Conservation (phyloP, 352 stramenopile genomes). For the Pythium utonaiense region DNA sequence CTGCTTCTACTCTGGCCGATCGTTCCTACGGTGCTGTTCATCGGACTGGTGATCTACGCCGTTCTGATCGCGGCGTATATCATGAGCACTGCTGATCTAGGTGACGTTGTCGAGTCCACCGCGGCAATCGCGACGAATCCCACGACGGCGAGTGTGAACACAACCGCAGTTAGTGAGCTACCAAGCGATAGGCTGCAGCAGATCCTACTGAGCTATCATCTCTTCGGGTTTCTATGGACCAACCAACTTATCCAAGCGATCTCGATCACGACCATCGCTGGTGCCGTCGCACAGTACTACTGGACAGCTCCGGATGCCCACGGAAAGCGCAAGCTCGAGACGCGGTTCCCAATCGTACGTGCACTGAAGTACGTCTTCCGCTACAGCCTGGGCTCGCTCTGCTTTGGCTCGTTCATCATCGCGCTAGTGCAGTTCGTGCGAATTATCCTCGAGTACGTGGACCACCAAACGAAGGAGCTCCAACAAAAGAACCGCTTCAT, state of each 20-base stretch:
- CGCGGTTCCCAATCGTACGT: slow-evolving; percentile 55
- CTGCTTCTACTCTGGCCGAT: slow-evolving; percentile 62
- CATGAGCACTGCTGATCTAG: slow-evolving; percentile 53
- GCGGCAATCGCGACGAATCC: slow-evolving; percentile 11
- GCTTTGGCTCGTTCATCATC: slow-evolving; percentile 96
- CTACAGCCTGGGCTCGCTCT: slow-evolving; percentile 94
- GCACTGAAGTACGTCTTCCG: slow-evolving; percentile 59
- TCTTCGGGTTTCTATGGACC: slow-evolving; percentile 98
- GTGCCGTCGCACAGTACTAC: slow-evolving; percentile 91
- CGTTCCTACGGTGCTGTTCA: slow-evolving; percentile 47
- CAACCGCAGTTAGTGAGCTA: slow-evolving; percentile 23
- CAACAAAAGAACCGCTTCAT: slow-evolving; percentile 72
- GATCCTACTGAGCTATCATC: slow-evolving; percentile 58
- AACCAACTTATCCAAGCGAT: slow-evolving; percentile 95
- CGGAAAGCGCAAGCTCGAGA: slow-evolving; percentile 40
- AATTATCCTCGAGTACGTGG: slow-evolving; percentile 91
- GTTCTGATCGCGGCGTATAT: slow-evolving; percentile 54
- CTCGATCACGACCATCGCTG: slow-evolving; percentile 92
- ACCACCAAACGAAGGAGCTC: slow-evolving; percentile 89
- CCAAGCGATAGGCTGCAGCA: slow-evolving; percentile 51
- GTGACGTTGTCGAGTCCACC: slow-evolving; percentile 20
- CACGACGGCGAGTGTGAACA: slow-evolving; percentile 12
- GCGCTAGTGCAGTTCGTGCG: slow-evolving; percentile 95
- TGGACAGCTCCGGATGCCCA: slow-evolving; percentile 64
- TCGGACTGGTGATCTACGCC: slow-evolving; percentile 54